These are phyloP conservation scores for Penicillium polonicum DNA, from an alignment of 2,329 filamentous ascomycete genomes.

Conservation along the genomic window DNA sequence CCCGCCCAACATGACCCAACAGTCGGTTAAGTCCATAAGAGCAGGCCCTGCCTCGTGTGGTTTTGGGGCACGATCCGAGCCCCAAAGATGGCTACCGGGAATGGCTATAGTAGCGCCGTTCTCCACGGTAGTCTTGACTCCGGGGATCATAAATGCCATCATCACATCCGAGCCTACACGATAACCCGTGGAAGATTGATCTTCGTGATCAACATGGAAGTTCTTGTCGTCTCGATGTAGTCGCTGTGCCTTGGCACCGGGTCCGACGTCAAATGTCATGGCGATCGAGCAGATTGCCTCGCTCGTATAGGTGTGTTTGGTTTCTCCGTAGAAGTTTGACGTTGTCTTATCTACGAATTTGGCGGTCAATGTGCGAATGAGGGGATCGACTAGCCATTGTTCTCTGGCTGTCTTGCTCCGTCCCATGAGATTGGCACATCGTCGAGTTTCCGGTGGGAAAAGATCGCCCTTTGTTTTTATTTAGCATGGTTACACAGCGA, in stretches of 20 bases:
- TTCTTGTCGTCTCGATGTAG: constrained; percentile 42
- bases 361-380: constrained; percentile 17
- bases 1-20: constrained; percentile 43
- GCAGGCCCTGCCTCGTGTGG: constrained; percentile 42
- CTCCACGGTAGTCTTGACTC: constrained; percentile 43
- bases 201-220: not conserved
- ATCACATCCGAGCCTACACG: constrained; percentile 31
- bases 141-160: constrained; percentile 42
- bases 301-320: constrained; percentile 29
- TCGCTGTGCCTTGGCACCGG: constrained; percentile 42
- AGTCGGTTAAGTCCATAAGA: constrained; percentile 44
- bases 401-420: not conserved
- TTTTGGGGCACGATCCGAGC: constrained; percentile 36
- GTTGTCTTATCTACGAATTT: constrained; percentile 30
- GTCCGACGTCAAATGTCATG: constrained; percentile 32
- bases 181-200: constrained; percentile 19
- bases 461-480: not conserved
- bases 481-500: not conserved
- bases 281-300: constrained; percentile 26
- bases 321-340: constrained; percentile 28
- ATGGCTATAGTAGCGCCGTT: constrained; percentile 47
- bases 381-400: not conserved
- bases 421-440: not conserved
- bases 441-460: not conserved
- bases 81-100: constrained; percentile 45